These are phyloP conservation scores for Pseudonitzschia multiseries DNA, from an alignment of 108 stramenopile species.

Conservation along the genomic window DNA sequence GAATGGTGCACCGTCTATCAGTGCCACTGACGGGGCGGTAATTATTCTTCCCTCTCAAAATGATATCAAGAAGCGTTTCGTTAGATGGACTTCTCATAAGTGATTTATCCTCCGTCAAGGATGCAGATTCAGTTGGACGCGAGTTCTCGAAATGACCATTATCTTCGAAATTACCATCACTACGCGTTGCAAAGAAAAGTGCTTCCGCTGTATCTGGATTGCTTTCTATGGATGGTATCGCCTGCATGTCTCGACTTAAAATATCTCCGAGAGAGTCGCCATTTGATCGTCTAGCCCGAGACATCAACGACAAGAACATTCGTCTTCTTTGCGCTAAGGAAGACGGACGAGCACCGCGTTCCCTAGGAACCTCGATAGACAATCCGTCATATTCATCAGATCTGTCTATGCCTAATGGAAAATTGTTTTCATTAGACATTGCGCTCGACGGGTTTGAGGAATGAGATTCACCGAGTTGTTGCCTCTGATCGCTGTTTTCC, in stretches of 20 bases:
- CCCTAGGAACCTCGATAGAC: background rate
- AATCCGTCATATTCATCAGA: background rate
- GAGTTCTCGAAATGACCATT: conserved; percentile 10
- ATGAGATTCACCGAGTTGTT: background rate
- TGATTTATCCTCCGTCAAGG: background rate
- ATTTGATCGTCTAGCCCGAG: conserved; percentile 24
- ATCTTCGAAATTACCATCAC: conserved; percentile 11
- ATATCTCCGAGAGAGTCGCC: conserved; percentile 6
- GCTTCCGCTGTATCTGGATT: conserved; percentile 12
- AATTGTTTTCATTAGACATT: background rate
- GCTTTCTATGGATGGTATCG: conserved; percentile 10
- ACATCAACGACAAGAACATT: conserved; percentile 42
- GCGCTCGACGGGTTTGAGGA: background rate
- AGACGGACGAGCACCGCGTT: background rate
- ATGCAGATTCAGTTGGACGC: conserved; percentile 13
- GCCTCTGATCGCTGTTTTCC: background rate
- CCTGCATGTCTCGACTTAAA: background rate
- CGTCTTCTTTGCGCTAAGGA: conserved; percentile 30
- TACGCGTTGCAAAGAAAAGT: conserved; percentile 12
- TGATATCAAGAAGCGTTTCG: background rate
- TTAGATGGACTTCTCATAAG: background rate
- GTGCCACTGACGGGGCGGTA: background rate
- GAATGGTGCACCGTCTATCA: background rate
- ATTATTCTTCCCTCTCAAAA: conserved; percentile 8
- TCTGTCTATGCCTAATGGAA: background rate